Conservation (phyloP, 352 stramenopile species). For the Pseudoperonospora humuli region DNA sequence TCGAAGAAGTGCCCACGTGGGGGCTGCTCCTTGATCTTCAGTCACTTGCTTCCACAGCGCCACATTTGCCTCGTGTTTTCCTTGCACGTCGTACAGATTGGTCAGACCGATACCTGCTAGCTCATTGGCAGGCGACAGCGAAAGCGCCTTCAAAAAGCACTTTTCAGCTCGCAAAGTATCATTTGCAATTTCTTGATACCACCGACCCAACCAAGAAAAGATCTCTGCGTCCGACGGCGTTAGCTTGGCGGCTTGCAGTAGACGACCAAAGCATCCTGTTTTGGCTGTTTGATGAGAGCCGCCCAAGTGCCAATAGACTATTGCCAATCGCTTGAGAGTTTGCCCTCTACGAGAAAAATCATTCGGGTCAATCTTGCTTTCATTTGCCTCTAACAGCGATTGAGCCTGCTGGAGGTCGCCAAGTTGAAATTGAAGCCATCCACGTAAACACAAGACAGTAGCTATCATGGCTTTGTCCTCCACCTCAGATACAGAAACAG, state of each 20-base stretch:
- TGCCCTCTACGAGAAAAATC: constrained; percentile 20
- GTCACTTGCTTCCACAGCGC: constrained; percentile 65
- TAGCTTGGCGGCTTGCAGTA: constrained; percentile 72
- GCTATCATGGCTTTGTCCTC: constrained; percentile 16
- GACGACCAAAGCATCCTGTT: constrained; percentile 42
- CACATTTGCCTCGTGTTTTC: constrained; percentile 56
- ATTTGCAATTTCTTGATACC: constrained; percentile 52
- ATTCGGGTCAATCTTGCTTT: constrained; percentile 17
- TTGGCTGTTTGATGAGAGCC: constrained; percentile 46
- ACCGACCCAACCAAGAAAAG: constrained; percentile 69
- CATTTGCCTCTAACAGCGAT: constrained; percentile 30
- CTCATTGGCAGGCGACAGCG: constrained; percentile 42
- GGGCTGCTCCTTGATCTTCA: constrained; percentile 41
- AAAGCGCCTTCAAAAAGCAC: constrained; percentile 78
- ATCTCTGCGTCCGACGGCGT: constrained; percentile 53
- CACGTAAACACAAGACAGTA: constrained; percentile 24
- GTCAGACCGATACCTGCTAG: constrained; percentile 58
- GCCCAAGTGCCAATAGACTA: constrained; percentile 68
- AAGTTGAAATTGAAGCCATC: constrained; percentile 44
- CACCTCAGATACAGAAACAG: constrained; percentile 9
- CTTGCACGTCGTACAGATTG: constrained; percentile 55
- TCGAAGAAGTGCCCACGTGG: constrained; percentile 65
- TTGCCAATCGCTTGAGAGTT: constrained; percentile 59
- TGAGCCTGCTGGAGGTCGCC: constrained; percentile 30
- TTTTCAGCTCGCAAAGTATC: constrained; percentile 75